These are phyloP conservation scores for Epithele typhae DNA, from an alignment of 768 basidiomycete species.

Conservation along the genomic window DNA sequence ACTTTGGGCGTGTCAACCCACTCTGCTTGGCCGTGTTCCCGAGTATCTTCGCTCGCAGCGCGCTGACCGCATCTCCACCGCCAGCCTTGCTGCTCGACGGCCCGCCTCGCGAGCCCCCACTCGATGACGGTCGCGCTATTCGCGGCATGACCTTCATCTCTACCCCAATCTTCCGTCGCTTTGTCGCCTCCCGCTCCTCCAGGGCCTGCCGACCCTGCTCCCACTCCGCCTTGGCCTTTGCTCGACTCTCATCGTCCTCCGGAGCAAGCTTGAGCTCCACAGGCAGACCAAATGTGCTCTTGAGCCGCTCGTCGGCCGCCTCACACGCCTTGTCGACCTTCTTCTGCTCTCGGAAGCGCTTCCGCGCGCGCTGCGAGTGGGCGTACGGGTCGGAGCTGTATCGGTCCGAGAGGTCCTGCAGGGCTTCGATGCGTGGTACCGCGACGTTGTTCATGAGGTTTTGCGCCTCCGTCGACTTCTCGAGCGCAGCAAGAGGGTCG, in stretches of 20 bases:
- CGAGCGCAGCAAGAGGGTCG: slow-evolving; percentile 85
- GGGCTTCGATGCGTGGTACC: slow-evolving; percentile 74
- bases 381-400: slow-evolving; percentile 85
- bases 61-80: slow-evolving; percentile 15
- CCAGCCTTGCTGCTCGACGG: background rate
- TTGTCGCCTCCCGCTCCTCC: slow-evolving; percentile 36
- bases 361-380: slow-evolving; percentile 69
- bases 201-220: slow-evolving; percentile 45
- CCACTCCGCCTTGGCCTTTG: slow-evolving; percentile 66
- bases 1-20: slow-evolving; percentile 5
- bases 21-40: slow-evolving; percentile 46
- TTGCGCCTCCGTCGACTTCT: slow-evolving; percentile 82
- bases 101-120: background rate
- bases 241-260: slow-evolving; percentile 55
- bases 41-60: slow-evolving; percentile 53
- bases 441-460: slow-evolving; percentile 68
- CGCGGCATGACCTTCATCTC: slow-evolving; percentile 13
- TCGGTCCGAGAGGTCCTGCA: slow-evolving; percentile 73
- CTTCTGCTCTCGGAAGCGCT: slow-evolving; percentile 85
- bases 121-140: background rate
- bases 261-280: slow-evolving; percentile 60
- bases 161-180: slow-evolving; percentile 39
- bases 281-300: slow-evolving; percentile 74
- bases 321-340: slow-evolving; percentile 68
- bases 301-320: slow-evolving; percentile 65